Evolutionary conservation across 2,329 filamentous ascomycete species (phyloP), one percentile per base, ranked within the genome.

Genomic region (Tolypocladium nubicola): DNA sequence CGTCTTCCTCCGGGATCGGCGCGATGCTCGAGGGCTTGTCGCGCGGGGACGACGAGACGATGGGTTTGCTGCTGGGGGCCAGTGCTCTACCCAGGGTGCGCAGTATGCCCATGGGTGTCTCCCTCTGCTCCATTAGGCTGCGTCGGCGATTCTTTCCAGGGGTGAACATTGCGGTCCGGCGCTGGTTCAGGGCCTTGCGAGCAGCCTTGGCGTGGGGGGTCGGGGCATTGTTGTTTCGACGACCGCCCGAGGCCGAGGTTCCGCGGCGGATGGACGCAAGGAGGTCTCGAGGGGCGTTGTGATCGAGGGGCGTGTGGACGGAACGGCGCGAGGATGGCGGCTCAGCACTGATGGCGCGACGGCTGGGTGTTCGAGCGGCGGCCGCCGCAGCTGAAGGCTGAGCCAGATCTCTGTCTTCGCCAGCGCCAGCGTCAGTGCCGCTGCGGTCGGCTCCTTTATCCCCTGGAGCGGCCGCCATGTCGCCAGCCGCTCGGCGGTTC

Each of bases 201-300:
- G 84, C 84, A 13, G 83, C 83, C 62, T 79, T 79, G 52, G 79
- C 82, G 66, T 87, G 84, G 0, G 84, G 84, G 21, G 84, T 86
- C 3, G 76, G 73, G 14, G 73, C 72, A 67, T 76, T 73, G 60
- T 68, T 69, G 53, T 70, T 71, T 54, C 74, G 71, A 47, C 72
- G 69, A 2, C 71, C 64, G 13, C 66, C 78, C 2, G 79, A 81
- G 39, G 73, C 75, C 11, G 76, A 76, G 45, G 75, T 73, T 13
- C 75, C 76, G 38, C 71, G 71, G 16, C 72, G 66, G 38, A 72
- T 63, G 3, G 73, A 75, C 54, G 71, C 73, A 52, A 73, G 68
- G 38, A 73, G 65, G 21, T 74, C 70, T 33, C 71, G 70, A 3
- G 70, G 60, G 37, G 63, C 64, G 33, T 61, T 68, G 40, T 72